phyloP scores from a whole-genome alignment of 1,284 basidiomycete species.

The Xerocomus amazonicus region DNA sequence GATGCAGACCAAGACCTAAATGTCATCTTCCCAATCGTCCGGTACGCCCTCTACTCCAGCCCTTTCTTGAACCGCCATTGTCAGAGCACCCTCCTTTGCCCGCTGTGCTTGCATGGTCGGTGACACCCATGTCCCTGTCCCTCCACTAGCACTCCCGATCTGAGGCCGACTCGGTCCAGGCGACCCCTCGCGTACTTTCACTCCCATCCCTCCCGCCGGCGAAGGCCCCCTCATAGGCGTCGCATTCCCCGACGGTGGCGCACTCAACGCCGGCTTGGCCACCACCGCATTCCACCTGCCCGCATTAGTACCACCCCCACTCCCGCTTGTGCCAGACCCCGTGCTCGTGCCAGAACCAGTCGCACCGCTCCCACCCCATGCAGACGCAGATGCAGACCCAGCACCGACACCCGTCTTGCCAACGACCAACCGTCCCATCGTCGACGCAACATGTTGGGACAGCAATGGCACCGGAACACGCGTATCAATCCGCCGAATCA shows the following conservation, averaged over 20 bases:
- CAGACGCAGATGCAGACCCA: neutral
- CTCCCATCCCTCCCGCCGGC: constrained; percentile 6
- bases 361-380: neutral
- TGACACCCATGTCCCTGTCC: constrained; percentile 20
- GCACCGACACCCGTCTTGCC: constrained; percentile 2
- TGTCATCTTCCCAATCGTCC: constrained; percentile 55
- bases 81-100: constrained; percentile 5
- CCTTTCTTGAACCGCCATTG: neutral
- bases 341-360: too few species aligned
- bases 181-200: constrained; percentile 9
- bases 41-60: constrained; percentile 34
- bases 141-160: neutral
- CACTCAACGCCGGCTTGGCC: constrained; percentile 14
- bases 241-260: constrained; percentile 13
- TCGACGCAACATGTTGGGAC: constrained; percentile 39
- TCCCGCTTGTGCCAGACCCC: neutral
- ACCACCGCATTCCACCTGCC: constrained; percentile 20
- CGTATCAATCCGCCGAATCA: constrained; percentile 77
- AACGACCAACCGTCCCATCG: constrained; percentile 54
- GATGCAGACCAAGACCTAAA: constrained; percentile 13
- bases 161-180: constrained; percentile 3
- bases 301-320: neutral
- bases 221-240: constrained; percentile 24
- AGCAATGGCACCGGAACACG: constrained; percentile 70
- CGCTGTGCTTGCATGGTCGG: constrained; percentile 20